phyloP scores from a whole-genome alignment of 306 rosid genomes.

The Corylus americana region DNA sequence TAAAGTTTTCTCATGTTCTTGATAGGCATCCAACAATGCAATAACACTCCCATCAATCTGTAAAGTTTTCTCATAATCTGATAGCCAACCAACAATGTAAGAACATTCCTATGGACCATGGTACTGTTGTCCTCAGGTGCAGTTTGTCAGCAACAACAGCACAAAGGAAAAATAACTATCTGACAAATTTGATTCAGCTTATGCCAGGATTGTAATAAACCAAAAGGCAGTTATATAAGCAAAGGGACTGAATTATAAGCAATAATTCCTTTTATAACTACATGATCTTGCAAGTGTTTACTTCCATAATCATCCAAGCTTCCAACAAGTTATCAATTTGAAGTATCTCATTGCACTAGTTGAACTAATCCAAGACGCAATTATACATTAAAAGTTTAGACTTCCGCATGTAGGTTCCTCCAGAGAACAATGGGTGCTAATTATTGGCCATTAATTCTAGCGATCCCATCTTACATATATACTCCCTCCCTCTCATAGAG shows the following conservation, averaged over 20 bases:
- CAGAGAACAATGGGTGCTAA: not conserved
- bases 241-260: not conserved
- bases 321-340: not conserved
- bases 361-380: not conserved
- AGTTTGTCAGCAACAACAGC: not conserved
- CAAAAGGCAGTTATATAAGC: not conserved
- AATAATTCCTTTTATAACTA: not conserved
- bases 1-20: not conserved
- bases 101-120: not conserved
- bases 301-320: not conserved
- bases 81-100: too few species aligned
- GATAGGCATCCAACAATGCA: not conserved
- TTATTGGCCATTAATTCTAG: not conserved
- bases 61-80: too few species aligned
- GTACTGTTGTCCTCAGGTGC: not conserved
- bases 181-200: not conserved
- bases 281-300: not conserved
- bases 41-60: not conserved
- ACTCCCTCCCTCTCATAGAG: not conserved
- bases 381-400: not conserved
- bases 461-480: not conserved
- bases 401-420: not conserved
- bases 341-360: not conserved
- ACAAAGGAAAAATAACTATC: not conserved
- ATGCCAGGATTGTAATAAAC: not conserved